A percentile compares a stretch with the other conserved stretches of the same genome.
These are phyloP conservation scores for Furcasterigmium furcatum DNA, from an alignment of 2,329 filamentous ascomycete species.

Conservation along the genomic window DNA sequence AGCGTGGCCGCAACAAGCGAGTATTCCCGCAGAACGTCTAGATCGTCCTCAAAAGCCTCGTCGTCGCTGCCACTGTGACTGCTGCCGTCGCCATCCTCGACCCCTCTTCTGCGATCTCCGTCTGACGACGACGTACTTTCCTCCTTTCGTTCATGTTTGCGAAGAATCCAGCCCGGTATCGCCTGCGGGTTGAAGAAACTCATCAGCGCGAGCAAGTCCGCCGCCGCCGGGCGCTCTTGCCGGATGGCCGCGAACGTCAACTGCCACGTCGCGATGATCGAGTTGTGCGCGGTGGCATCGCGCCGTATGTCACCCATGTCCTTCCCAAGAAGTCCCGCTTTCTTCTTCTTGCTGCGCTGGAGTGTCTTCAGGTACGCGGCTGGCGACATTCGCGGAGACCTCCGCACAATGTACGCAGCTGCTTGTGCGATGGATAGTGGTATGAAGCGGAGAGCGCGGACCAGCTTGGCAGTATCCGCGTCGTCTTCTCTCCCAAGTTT, in stretches of 20 bases:
- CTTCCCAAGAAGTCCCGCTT: neutral
- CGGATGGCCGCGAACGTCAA: slow-evolving; percentile 26
- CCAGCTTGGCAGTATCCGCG: neutral
- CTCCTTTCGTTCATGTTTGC: slow-evolving; percentile 2
- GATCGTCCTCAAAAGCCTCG: slow-evolving; percentile 25
- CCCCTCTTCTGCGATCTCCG: slow-evolving; percentile 12
- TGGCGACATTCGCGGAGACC: neutral
- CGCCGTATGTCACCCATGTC: slow-evolving; percentile 1
- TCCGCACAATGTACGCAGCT: slow-evolving; percentile 1
- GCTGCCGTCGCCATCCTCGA: neutral
- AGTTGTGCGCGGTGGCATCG: slow-evolving; percentile 12
- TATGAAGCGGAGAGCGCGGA: neutral
- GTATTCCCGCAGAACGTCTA: slow-evolving; percentile 27
- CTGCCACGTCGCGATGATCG: slow-evolving; percentile 21
- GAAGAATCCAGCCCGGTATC: too few species aligned
- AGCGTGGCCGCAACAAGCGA: slow-evolving; percentile 24
- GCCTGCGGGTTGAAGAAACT: slow-evolving; percentile 40
- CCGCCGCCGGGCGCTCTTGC: slow-evolving; percentile 25
- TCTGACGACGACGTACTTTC: slow-evolving; percentile 4
- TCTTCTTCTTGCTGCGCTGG: neutral
- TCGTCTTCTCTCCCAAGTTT: too few species aligned
- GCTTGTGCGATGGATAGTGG: slow-evolving; percentile 1
- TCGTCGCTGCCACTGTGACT: neutral
- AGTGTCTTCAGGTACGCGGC: neutral
- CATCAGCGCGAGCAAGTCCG: slow-evolving; percentile 39